Conservation (phyloP, 495 filamentous ascomycete species). For the Acidiella bohemica region DNA sequence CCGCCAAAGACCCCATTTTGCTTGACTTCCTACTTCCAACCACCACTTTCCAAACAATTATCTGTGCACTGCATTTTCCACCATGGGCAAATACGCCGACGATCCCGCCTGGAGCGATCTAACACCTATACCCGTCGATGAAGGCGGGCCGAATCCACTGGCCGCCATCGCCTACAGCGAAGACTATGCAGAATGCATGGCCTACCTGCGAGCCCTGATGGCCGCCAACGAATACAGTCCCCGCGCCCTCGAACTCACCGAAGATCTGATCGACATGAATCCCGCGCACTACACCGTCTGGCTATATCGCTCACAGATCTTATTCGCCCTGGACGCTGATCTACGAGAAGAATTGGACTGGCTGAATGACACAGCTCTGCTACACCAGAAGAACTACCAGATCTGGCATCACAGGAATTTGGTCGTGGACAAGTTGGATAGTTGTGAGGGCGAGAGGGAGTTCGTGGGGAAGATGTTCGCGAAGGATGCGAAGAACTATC, state of each 20-base stretch:
- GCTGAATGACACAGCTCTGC: constrained; percentile 68
- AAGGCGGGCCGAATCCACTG: constrained; percentile 57
- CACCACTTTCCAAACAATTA: not conserved
- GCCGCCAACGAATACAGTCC: constrained; percentile 67
- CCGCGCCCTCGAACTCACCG: constrained; percentile 68
- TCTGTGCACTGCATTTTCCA: not conserved
- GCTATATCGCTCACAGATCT: constrained; percentile 75
- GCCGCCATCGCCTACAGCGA: constrained; percentile 78
- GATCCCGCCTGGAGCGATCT: constrained; percentile 76
- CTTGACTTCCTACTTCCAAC: not conserved
- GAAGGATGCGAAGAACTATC: constrained; percentile 89
- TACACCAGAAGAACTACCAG: constrained; percentile 92
- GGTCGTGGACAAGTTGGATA: constrained; percentile 45
- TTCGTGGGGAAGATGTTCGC: constrained; percentile 75
- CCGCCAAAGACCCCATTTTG: not conserved
- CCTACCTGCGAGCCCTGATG: constrained; percentile 91
- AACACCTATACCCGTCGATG: constrained; percentile 67
- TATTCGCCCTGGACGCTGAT: constrained; percentile 52
- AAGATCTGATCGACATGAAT: constrained; percentile 80
- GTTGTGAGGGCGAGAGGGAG: constrained; percentile 42
- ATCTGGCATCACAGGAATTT: constrained; percentile 97
- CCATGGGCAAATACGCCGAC: constrained; percentile 39
- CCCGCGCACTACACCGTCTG: constrained; percentile 97
- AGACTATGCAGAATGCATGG: constrained; percentile 75
- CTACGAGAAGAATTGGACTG: constrained; percentile 64